phyloP scores from a whole-genome alignment of 2,329 filamentous ascomycete genomes.

The Colletotrichum euphorbiae region DNA sequence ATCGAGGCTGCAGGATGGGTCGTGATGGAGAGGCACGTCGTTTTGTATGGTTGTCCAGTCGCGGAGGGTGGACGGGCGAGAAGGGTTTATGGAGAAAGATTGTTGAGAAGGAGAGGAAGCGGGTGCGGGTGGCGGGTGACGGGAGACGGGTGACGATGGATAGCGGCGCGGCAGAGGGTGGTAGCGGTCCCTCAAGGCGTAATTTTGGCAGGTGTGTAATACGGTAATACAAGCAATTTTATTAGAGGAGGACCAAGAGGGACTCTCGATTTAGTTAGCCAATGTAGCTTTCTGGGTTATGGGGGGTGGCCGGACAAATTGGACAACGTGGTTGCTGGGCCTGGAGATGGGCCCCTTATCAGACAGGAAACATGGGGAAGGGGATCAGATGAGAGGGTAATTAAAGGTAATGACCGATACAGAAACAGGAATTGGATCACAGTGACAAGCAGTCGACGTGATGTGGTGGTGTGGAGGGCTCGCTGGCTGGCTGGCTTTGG shows the following conservation, averaged over 20 bases:
- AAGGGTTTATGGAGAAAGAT: slow-evolving; percentile 16
- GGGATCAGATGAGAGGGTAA: not conserved
- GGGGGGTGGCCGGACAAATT: slow-evolving; percentile 28
- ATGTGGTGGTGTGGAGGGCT: not conserved
- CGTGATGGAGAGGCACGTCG: slow-evolving; percentile 1
- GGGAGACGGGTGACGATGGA: slow-evolving; percentile 36
- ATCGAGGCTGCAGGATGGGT: slow-evolving; percentile 23
- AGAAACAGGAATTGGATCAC: not conserved
- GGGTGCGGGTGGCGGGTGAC: slow-evolving; percentile 16
- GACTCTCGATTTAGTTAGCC: slow-evolving; percentile 35
- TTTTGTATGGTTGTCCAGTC: not conserved
- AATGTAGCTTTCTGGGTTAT: slow-evolving; percentile 34
- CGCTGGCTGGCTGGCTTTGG: not conserved
- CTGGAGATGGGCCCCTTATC: slow-evolving; percentile 23
- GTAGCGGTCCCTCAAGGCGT: slow-evolving; percentile 3
- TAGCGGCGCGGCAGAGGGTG: slow-evolving; percentile 25
- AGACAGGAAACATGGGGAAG: slow-evolving; percentile 31
- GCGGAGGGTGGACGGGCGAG: slow-evolving; percentile 5
- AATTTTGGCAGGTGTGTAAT: slow-evolving; percentile 29
- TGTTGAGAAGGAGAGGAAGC: slow-evolving; percentile 26
- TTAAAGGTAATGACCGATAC: slow-evolving; percentile 19
- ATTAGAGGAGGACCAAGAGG: slow-evolving; percentile 35
- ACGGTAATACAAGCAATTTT: slow-evolving; percentile 37
- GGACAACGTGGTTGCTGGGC: slow-evolving; percentile 27
- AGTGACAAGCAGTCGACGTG: not conserved